A percentile compares a stretch with the other conserved stretches of the same genome.
Evolutionary conservation across 345 rosid species (phyloP).

Genomic region (Eucalyptus erythrocorys): DNA sequence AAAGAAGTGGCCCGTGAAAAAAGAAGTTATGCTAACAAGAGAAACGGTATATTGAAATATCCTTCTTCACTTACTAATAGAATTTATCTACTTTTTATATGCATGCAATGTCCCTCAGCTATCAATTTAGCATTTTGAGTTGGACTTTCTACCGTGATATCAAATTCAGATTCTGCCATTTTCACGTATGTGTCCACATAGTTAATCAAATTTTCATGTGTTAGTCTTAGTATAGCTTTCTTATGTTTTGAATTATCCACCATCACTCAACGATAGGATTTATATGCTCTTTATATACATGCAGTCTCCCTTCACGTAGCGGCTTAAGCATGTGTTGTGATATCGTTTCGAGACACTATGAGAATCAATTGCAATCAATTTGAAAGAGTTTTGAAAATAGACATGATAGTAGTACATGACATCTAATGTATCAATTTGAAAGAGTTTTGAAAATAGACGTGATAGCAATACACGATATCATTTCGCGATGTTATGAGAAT

Average conservation of each 20-base stretch:
- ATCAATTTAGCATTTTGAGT: neutral
- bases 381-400: no score
- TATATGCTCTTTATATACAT: neutral
- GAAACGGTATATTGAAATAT: neutral
- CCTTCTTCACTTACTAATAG: neutral
- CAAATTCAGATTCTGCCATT: neutral
- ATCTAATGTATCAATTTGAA: neutral
- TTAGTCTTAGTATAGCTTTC: neutral
- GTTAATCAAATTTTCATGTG: neutral
- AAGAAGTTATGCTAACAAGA: neutral
- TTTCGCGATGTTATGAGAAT: no score
- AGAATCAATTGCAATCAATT: no score
- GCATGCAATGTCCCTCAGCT: neutral
- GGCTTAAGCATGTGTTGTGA: neutral
- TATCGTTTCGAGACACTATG: neutral
- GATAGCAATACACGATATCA: no score
- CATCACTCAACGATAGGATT: accelerated
- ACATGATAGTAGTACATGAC: no score
- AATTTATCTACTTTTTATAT: neutral
- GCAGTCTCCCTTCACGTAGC: accelerated
- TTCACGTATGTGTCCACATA: accelerated
- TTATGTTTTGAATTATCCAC: neutral
- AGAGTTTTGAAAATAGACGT: no score
- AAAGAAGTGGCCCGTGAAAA: neutral
- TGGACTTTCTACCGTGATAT: neutral